Conservation (phyloP, 177 flowering plant species). For the Vitis hybrid region DNA sequence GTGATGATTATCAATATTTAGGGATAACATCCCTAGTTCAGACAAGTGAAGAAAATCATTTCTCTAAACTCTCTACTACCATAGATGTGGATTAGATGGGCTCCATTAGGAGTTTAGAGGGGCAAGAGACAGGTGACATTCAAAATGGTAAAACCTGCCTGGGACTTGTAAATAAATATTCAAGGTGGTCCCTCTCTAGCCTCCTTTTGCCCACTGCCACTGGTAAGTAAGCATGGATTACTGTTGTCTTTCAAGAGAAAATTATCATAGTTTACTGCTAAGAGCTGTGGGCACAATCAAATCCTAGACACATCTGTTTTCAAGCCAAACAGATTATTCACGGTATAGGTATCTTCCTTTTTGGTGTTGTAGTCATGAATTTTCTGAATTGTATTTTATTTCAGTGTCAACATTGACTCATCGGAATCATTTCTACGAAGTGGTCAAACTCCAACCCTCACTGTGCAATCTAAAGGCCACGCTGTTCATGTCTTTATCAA, state of each 20-base stretch:
- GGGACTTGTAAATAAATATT: too few species aligned
- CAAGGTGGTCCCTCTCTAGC: too few species aligned
- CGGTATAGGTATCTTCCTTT: not conserved
- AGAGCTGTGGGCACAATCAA: not conserved
- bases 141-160: too few species aligned
- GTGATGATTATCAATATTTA: not conserved
- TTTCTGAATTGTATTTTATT: constrained; percentile 12
- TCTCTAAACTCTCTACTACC: not conserved
- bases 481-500: constrained; percentile 82
- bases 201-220: too few species aligned
- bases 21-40: not conserved
- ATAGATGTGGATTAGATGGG: not conserved
- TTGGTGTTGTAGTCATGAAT: not conserved
- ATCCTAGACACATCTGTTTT: not conserved
- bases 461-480: constrained; percentile 76
- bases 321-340: not conserved
- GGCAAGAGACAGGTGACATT: not conserved
- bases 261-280: too few species aligned
- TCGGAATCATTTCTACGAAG: constrained; percentile 76
- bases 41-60: not conserved
- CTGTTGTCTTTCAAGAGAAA: too few species aligned
- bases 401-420: constrained; percentile 69
- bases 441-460: constrained; percentile 67
- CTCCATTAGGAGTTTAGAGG: not conserved
- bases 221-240: too few species aligned